A percentile compares a stretch with the other conserved stretches of the same genome.
phyloP scores from a whole-genome alignment of 1,139 yeast genomes.

The Starmera stellimalicola region DNA sequence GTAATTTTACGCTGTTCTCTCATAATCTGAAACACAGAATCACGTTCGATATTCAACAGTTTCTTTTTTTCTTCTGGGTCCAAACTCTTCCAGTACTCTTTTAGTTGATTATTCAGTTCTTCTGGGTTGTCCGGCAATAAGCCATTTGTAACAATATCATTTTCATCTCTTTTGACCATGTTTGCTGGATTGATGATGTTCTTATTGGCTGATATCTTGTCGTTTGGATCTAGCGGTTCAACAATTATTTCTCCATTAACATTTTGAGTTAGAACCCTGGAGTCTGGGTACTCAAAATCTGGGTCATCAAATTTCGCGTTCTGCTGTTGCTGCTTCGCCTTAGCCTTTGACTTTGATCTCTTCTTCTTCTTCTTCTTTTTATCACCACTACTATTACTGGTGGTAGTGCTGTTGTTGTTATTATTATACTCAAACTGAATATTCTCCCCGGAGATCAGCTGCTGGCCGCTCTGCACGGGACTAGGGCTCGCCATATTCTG shows the following conservation, averaged over 20 bases:
- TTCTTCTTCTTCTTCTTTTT: slow-evolving; percentile 26
- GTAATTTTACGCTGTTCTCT: slow-evolving; percentile 43
- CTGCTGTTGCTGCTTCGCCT: slow-evolving; percentile 22
- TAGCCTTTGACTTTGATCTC: slow-evolving; percentile 26
- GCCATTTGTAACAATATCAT: neutral
- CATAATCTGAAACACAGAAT: slow-evolving; percentile 57
- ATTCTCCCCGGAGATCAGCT: slow-evolving; percentile 36
- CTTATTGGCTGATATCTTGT: slow-evolving; percentile 3
- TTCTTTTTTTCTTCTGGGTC: slow-evolving; percentile 50
- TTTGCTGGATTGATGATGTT: slow-evolving; percentile 1
- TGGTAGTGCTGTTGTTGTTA: slow-evolving; percentile 6
- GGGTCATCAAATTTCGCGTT: slow-evolving; percentile 35
- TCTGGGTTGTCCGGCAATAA: slow-evolving; percentile 18
- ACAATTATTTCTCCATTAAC: slow-evolving; percentile 71
- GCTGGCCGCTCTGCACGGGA: slow-evolving; percentile 22
- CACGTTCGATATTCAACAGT: slow-evolving; percentile 60
- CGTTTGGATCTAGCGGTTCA: slow-evolving; percentile 22
- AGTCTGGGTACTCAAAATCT: slow-evolving; percentile 58
- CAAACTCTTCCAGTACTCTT: slow-evolving; percentile 63
- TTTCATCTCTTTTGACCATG: slow-evolving; percentile 4
- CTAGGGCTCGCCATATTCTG: too few relatives aligned
- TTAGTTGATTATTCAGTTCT: slow-evolving; percentile 52
- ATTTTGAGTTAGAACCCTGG: slow-evolving; percentile 63
- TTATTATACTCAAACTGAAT: slow-evolving; percentile 47
- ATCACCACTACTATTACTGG: slow-evolving; percentile 4